Conservation (phyloP, 202 grass and related monocot genomes). For the Digitaria exilis region DNA sequence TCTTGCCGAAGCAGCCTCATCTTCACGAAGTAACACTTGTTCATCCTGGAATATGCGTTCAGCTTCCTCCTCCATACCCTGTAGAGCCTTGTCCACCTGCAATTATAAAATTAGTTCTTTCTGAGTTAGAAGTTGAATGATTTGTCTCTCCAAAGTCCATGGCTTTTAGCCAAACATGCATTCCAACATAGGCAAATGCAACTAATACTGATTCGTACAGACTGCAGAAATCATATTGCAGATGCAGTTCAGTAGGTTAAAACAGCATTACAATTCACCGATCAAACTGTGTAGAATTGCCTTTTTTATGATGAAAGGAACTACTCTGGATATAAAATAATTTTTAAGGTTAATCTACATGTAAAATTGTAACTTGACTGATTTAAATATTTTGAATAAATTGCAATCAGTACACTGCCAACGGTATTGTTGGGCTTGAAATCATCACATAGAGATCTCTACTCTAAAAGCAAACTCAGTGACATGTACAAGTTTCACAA, state of each 20-base stretch:
- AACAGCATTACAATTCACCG: not conserved
- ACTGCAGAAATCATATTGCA: not conserved
- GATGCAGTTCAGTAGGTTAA: not conserved
- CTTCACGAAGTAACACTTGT: slow-evolving; percentile 79
- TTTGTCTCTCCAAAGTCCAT: not conserved
- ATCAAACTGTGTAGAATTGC: not conserved
- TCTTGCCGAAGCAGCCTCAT: slow-evolving; percentile 80
- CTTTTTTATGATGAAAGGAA: not conserved
- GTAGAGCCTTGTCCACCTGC: slow-evolving; percentile 92
- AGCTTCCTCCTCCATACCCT: slow-evolving; percentile 97
- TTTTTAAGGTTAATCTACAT: not conserved
- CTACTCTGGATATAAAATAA: not conserved
- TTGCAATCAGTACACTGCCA: not conserved
- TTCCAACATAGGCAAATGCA: no score
- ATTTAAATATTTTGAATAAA: slow-evolving; percentile 8
- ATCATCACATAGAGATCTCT: not conserved
- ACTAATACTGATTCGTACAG: not conserved
- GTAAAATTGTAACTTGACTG: not conserved
- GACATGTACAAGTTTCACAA: not conserved
- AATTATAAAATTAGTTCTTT: slow-evolving; percentile 30
- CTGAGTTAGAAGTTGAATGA: slow-evolving; percentile 11
- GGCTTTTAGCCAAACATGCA: not conserved
- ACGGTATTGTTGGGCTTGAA: not conserved
- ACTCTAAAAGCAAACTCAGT: slow-evolving; percentile 10
- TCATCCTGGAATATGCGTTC: slow-evolving; percentile 93